A percentile compares a stretch with the other conserved stretches of the same genome.
phyloP scores from a whole-genome alignment of 805 yeast species.

The Lipomyces kockii region DNA sequence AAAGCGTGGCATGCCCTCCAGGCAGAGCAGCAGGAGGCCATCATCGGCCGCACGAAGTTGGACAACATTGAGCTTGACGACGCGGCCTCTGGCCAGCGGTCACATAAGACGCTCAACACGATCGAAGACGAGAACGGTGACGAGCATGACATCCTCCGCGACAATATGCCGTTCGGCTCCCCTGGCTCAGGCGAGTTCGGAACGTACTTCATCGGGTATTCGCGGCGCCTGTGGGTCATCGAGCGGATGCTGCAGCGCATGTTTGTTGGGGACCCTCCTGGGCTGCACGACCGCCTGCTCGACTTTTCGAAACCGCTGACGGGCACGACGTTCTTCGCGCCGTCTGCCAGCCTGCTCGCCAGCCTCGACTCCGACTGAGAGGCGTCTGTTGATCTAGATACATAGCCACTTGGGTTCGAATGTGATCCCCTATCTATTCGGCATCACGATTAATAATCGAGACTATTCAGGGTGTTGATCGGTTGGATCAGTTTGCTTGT shows the following conservation, averaged over 20 bases:
- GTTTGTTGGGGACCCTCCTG: conserved; percentile 39
- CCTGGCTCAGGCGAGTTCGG: conserved; percentile 38
- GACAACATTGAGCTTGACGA: conserved; percentile 37
- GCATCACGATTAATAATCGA: no score
- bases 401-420: no score
- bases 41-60: conserved; percentile 39
- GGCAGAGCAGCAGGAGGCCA: conserved; percentile 36
- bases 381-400: background rate
- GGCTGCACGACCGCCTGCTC: conserved; percentile 38
- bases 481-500: no score
- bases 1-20: conserved; percentile 35
- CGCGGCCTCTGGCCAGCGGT: conserved; percentile 26
- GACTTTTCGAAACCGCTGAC: conserved; percentile 27
- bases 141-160: conserved; percentile 37
- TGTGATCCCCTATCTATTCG: background rate
- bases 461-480: no score
- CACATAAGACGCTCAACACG: conserved; percentile 55
- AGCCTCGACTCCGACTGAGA: conserved; percentile 18
- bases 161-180: conserved; percentile 40
- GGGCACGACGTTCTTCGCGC: conserved; percentile 37
- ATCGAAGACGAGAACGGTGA: conserved; percentile 62
- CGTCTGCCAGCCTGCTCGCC: conserved; percentile 29
- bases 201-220: conserved; percentile 39
- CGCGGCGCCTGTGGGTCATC: conserved; percentile 20
- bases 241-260: conserved; percentile 39